Percentiles rank a stretch among this genome's conserved stretches.
These are phyloP conservation scores for Backusella psychrophila DNA, from an alignment of 192 early-diverging fungal species.

Conservation along the genomic window DNA sequence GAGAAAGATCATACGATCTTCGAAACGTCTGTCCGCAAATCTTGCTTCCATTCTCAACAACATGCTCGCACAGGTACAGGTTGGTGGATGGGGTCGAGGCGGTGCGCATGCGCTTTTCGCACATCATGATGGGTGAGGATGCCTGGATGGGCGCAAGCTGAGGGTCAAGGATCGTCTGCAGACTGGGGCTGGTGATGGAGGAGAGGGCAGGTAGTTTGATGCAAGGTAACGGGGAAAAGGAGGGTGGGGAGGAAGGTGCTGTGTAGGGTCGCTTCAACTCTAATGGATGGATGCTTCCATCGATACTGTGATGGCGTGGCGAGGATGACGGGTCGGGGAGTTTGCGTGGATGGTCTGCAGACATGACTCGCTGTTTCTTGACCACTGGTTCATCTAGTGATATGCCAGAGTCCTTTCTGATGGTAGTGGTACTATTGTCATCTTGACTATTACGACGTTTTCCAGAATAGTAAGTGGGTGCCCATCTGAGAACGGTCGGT, in stretches of 20 bases:
- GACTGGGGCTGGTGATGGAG: constrained; percentile 1
- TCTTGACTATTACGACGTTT: constrained; percentile 2
- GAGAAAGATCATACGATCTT: constrained; percentile 35
- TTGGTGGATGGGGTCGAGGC: not conserved
- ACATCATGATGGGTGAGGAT: not conserved
- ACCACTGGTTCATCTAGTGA: not conserved
- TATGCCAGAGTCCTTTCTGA: constrained; percentile 24
- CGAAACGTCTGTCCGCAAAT: constrained; percentile 35
- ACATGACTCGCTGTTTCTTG: constrained; percentile 12
- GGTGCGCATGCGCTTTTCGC: not conserved
- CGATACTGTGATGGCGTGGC: not conserved
- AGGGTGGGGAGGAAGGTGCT: constrained; percentile 4
- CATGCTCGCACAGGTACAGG: constrained; percentile 20
- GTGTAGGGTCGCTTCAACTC: not conserved
- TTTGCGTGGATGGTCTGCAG: constrained; percentile 1
- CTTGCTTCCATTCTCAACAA: constrained; percentile 3
- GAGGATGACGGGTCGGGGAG: not conserved
- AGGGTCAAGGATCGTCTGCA: not conserved
- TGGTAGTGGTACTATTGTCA: not conserved
- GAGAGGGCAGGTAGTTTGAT: constrained; percentile 7
- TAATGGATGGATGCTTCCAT: constrained; percentile 5
- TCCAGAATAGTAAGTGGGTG: constrained; percentile 1
- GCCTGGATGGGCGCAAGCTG: constrained; percentile 6
- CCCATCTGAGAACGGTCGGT: constrained; percentile 33
- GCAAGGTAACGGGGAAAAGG: not conserved